Percentiles rank a stretch among this genome's conserved stretches.
phyloP scores from a whole-genome alignment of 805 yeast genomes.

The Pichia paraexigua region DNA sequence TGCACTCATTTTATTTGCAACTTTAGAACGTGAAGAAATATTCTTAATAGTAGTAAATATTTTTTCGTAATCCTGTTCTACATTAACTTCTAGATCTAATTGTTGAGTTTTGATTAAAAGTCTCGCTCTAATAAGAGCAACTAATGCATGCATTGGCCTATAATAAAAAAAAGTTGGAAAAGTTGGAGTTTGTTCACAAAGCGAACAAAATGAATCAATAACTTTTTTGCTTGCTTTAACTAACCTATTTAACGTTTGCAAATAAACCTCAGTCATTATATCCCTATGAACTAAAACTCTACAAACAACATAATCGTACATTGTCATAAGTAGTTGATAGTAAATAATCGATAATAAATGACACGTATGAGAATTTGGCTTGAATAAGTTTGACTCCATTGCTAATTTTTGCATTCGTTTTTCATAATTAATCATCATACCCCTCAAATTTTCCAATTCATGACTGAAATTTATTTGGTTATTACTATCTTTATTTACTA shows the following conservation, averaged over 20 bases:
- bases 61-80: conserved; percentile 25
- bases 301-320: conserved; percentile 46
- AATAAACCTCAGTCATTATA: conserved; percentile 26
- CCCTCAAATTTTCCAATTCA: conserved; percentile 14
- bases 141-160: conserved; percentile 45
- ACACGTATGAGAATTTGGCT: conserved; percentile 29
- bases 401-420: conserved; percentile 33
- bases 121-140: conserved; percentile 39
- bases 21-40: conserved; percentile 23
- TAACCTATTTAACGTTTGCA: conserved; percentile 34
- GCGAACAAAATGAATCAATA: conserved; percentile 35
- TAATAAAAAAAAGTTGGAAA: conserved; percentile 47
- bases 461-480: conserved; percentile 1
- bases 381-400: conserved; percentile 33
- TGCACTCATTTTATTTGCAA: conserved; percentile 28
- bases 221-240: conserved; percentile 40
- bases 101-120: conserved; percentile 36
- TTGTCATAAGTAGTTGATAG: conserved; percentile 42
- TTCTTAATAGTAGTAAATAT: conserved; percentile 20
- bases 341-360: conserved; percentile 37
- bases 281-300: conserved; percentile 28
- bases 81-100: conserved; percentile 28
- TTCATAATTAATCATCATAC: conserved; percentile 34
- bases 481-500: neutral
- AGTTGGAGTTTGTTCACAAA: conserved; percentile 32